phyloP scores from a whole-genome alignment of 2,329 filamentous ascomycete species.

The Arthrobotrys musiformis region DNA sequence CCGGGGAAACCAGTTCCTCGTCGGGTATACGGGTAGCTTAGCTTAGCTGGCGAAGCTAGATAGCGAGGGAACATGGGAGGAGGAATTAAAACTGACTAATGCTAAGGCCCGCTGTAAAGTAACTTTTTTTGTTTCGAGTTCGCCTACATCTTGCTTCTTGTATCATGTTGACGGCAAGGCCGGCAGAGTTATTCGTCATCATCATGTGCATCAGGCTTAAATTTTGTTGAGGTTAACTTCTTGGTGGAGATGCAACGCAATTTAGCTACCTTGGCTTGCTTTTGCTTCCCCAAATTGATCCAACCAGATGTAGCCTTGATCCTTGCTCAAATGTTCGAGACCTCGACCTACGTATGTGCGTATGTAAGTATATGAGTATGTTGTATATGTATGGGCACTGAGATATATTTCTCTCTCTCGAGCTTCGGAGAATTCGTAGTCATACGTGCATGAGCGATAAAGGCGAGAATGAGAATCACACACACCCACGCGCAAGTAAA shows the following conservation, averaged over 20 bases:
- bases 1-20: conserved; percentile 16
- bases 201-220: conserved; percentile 1
- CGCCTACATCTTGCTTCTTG: conserved; percentile 12
- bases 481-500: neutral
- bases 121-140: neutral
- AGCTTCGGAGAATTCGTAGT: conserved; percentile 46
- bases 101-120: conserved; percentile 10
- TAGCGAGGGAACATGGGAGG: neutral
- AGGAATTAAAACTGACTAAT: conserved; percentile 7
- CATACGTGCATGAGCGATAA: conserved; percentile 43
- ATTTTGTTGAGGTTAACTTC: neutral
- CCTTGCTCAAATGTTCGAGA: conserved; percentile 22
- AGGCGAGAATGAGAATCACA: neutral
- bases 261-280: neutral
- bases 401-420: neutral
- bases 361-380: too few species aligned
- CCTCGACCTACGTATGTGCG: neutral
- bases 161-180: conserved; percentile 41
- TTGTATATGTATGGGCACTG: too few species aligned
- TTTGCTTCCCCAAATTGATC: neutral
- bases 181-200: conserved; percentile 44
- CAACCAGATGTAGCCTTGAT: conserved; percentile 31
- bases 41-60: neutral
- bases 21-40: conserved; percentile 1
- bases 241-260: conserved; percentile 31